phyloP scores from a whole-genome alignment of 768 basidiomycete species.

The Amanita exitialis region DNA sequence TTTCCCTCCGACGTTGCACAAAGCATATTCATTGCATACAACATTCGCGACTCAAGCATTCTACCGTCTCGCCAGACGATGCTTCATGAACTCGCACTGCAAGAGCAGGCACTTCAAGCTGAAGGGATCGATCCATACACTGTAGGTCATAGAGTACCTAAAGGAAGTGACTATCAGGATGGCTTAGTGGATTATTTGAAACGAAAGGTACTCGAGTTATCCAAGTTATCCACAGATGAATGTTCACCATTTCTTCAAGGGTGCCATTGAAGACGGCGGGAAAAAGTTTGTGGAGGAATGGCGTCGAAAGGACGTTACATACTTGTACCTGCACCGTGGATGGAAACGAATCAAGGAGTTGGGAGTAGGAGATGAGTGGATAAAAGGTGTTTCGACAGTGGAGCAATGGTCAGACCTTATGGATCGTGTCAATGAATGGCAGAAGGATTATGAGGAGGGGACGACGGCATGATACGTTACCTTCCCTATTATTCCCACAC shows the following conservation, averaged over 20 bases:
- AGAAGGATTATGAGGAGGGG: conserved; percentile 37
- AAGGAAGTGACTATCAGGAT: conserved; percentile 32
- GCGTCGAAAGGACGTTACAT: conserved; percentile 26
- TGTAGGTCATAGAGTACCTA: conserved; percentile 35
- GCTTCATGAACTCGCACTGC: no score
- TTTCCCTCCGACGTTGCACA: conserved; percentile 28
- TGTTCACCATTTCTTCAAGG: conserved; percentile 12
- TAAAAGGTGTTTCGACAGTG: conserved; percentile 37
- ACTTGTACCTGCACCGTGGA: conserved; percentile 25
- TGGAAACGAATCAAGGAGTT: conserved; percentile 37
- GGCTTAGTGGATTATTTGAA: conserved; percentile 21
- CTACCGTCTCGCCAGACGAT: conserved; percentile 31
- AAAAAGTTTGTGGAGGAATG: conserved; percentile 39
- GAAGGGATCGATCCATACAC: conserved; percentile 40
- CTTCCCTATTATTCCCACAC: neutral
- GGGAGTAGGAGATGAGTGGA: conserved; percentile 30
- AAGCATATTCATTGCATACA: conserved; percentile 29
- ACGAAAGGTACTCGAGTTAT: neutral
- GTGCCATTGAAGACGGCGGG: conserved; percentile 30
- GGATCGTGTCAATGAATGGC: conserved; percentile 36
- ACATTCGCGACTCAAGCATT: conserved; percentile 29
- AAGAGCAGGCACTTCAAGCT: conserved; percentile 28
- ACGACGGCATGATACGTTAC: neutral
- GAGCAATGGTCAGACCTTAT: conserved; percentile 41
- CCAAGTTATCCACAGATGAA: neutral